Base-by-base conservation (phyloP, 2,329 filamentous ascomycete species). In the Sporothrix inflata region DNA sequence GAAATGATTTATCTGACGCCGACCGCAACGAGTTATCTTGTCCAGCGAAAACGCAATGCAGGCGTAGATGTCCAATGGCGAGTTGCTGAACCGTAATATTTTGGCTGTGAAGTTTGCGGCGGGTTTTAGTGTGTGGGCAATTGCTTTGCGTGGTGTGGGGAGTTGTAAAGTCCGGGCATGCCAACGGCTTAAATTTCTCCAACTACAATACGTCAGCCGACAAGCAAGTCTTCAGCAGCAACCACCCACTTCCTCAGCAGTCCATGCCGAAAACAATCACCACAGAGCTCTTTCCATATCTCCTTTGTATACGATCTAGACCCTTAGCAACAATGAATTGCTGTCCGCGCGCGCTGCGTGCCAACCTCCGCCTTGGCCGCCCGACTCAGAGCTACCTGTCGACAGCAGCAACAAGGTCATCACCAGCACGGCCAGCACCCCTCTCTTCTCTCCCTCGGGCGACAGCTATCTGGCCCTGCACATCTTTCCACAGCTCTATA, bases 401-500 rank as follows among this genome's bases (percentile, higher is more conserved):
- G 16, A 42, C 34, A n/a, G 42, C 66, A 53, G 30, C 66, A 24
- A 9, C 66, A 42, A 55, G 34, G 57, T 16, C 49, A 42, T 24
- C 34, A 8, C 47, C 9, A 51, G 38, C 21, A 45, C n/a, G 38
- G 19, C 21, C 12, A 27, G 14, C 55, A 60, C 30, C 30, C 12
- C n/a, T 27, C 30, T 5, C n/a, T 27, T 16, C 12, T 45, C 38
- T 19, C 12, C 60, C 38, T n/a, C 60, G 21, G 5, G 38, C 66
- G 3, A 11, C 49, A 14, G 6, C n/a, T 3, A 16, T 24, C 21
- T n/a, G 19, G 49, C 30, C 49, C n/a, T 69, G 30, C 38, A 42
- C 67, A 60, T 30, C 67, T 11, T 69, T 69, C n/a, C 67, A 69
- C 51, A 69, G 51, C 8, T 69, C 68, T 16, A 9, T 16, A 3